phyloP scores from a whole-genome alignment of 2,329 filamentous ascomycete genomes.

The Alternaria arborescens region DNA sequence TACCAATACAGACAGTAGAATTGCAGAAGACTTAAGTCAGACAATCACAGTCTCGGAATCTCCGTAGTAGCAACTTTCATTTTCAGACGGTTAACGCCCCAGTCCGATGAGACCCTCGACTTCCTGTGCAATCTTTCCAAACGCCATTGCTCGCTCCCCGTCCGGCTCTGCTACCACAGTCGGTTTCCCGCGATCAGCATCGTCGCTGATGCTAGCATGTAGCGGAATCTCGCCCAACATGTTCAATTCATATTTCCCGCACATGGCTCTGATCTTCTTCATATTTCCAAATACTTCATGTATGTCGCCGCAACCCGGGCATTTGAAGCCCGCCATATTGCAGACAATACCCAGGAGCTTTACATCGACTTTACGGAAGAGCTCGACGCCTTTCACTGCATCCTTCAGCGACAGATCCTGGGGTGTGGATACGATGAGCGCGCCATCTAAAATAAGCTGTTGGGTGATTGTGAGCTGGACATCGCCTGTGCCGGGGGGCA shows the following conservation, averaged over 20 bases:
- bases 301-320: constrained; percentile 59
- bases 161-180: constrained; percentile 87
- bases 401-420: constrained; percentile 93
- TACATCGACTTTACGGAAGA: constrained; percentile 87
- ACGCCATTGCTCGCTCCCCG: constrained; percentile 75
- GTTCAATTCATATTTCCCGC: constrained; percentile 75
- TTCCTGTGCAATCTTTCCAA: constrained; percentile 72
- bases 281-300: constrained; percentile 62
- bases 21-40: no score
- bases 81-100: background rate
- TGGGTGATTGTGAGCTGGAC: constrained; percentile 97
- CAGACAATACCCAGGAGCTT: constrained; percentile 81
- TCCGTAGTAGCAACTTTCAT: background rate
- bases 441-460: constrained; percentile 86
- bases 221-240: constrained; percentile 89
- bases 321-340: constrained; percentile 53
- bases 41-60: no score
- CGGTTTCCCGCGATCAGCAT: constrained; percentile 86
- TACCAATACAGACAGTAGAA: no score
- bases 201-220: constrained; percentile 84
- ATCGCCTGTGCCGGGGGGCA: constrained; percentile 94
- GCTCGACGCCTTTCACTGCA: constrained; percentile 87
- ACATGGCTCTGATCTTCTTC: constrained; percentile 80
- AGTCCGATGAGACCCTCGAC: constrained; percentile 46
- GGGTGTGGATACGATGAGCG: constrained; percentile 89